phyloP scores from a whole-genome alignment of 495 filamentous ascomycete genomes.

The Annulohypoxylon stygium region DNA sequence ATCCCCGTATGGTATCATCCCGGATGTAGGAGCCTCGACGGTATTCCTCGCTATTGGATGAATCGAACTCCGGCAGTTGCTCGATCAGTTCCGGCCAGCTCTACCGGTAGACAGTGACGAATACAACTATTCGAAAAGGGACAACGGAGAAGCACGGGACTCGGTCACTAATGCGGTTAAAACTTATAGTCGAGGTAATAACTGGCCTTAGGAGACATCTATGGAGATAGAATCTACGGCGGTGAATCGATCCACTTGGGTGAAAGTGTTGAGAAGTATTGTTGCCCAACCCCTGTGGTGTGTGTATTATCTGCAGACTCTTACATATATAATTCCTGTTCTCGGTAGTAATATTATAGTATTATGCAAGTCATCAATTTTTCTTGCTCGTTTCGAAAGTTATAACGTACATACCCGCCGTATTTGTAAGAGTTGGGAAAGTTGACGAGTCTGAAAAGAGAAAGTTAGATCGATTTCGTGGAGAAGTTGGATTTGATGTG shows the following conservation, averaged over 20 bases:
- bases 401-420: neutral
- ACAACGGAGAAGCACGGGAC: neutral
- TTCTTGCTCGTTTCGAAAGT: neutral
- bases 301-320: constrained; percentile 5
- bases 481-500: constrained; percentile 9
- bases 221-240: neutral
- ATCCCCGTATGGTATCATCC: constrained; percentile 20
- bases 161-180: neutral
- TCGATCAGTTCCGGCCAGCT: constrained; percentile 2
- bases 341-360: constrained; percentile 14
- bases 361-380: constrained; percentile 24
- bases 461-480: constrained; percentile 14
- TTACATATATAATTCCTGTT: neutral
- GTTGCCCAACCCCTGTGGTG: constrained; percentile 25
- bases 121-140: neutral
- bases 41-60: constrained; percentile 15
- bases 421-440: constrained; percentile 17
- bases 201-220: neutral
- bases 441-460: neutral
- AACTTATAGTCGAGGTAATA: neutral
- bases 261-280: constrained; percentile 31
- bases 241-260: constrained; percentile 32
- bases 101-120: constrained; percentile 2
- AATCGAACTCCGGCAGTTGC: constrained; percentile 13
- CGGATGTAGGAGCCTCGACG: constrained; percentile 10